Conservation (phyloP, 78 protist species). For the Neovahlkampfia damariscottae region DNA sequence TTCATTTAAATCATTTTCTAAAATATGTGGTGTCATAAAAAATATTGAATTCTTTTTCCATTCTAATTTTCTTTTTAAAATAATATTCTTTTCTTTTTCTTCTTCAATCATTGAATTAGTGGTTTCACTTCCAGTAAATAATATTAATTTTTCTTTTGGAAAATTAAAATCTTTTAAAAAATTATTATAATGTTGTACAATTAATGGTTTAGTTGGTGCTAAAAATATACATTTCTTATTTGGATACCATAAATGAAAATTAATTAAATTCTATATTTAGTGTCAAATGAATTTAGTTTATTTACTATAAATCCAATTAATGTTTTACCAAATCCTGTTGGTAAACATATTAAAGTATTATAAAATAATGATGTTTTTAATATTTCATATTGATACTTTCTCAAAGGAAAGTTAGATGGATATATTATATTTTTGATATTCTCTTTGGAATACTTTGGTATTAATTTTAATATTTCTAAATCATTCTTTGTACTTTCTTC, state of each 20-base stretch:
- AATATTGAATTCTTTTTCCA: constrained; percentile 61
- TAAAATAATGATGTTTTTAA: constrained; percentile 19
- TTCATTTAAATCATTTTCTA: constrained; percentile 42
- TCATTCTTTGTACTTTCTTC: no score
- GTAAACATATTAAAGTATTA: constrained; percentile 78
- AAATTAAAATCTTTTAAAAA: constrained; percentile 43
- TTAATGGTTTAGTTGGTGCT: constrained; percentile 90
- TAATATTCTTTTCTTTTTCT: no score
- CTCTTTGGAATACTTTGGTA: no score
- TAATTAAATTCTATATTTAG: no score
- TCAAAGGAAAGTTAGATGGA: constrained; percentile 17
- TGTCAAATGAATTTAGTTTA: no score
- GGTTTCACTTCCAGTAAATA: constrained; percentile 69
- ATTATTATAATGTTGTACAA: constrained; percentile 78
- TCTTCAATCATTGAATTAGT: no score
- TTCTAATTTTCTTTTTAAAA: neutral
- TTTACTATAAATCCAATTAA: constrained; percentile 86
- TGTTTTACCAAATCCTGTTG: constrained; percentile 96
- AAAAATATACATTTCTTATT: constrained; percentile 69
- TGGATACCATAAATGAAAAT: constrained; percentile 88
- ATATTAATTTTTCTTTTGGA: neutral
- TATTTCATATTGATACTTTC: constrained; percentile 60
- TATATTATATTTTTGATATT: neutral
- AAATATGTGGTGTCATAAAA: constrained; percentile 74
- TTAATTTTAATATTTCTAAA: no score